These are phyloP conservation scores for Geotrichum klebahnii DNA, from an alignment of 1,139 yeast species.

Conservation along the genomic window DNA sequence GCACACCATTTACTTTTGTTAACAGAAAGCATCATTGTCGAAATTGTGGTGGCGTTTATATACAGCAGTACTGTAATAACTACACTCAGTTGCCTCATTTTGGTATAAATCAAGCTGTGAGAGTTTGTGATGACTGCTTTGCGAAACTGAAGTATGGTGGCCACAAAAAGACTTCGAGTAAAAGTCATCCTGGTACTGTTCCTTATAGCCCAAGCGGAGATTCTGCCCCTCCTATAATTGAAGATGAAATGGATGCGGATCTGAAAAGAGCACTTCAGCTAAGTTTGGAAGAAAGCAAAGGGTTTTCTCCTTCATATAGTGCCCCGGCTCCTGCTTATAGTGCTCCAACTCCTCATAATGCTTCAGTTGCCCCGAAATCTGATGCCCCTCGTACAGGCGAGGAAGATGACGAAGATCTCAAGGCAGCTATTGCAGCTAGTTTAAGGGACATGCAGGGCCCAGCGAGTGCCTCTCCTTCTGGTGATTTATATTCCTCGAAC, in stretches of 20 bases:
- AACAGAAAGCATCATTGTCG: conserved; percentile 95
- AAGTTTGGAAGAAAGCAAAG: conserved; percentile 58
- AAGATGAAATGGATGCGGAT: conserved; percentile 67
- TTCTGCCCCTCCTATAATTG: too few relatives aligned
- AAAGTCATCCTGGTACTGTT: conserved; percentile 4
- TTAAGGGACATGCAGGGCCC: conserved; percentile 57
- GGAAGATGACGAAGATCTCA: conserved; percentile 70
- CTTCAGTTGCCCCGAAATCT: conserved; percentile 11
- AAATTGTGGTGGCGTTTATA: conserved; percentile 92
- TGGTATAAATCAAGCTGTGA: conserved; percentile 83
- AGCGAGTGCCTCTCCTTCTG: conserved; percentile 15
- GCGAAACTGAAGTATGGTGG: conserved; percentile 44
- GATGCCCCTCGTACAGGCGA: conserved; percentile 26
- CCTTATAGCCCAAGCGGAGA: conserved; percentile 5
- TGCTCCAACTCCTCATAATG: conserved; percentile 17
- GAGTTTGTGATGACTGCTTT: conserved; percentile 90
- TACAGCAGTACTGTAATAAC: conserved; percentile 76
- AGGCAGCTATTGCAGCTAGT: conserved; percentile 91
- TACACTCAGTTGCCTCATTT: conserved; percentile 67
- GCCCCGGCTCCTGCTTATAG: conserved; percentile 22
- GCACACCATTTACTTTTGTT: conserved; percentile 69
- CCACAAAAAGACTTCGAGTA: neutral
- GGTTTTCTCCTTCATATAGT: conserved; percentile 8
- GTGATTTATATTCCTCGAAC: conserved; percentile 23
- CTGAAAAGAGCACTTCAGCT: conserved; percentile 71